Evolutionary conservation across 805 yeast genomes (phyloP).

Genomic region (Cyberlindnera euphorbiae): DNA sequence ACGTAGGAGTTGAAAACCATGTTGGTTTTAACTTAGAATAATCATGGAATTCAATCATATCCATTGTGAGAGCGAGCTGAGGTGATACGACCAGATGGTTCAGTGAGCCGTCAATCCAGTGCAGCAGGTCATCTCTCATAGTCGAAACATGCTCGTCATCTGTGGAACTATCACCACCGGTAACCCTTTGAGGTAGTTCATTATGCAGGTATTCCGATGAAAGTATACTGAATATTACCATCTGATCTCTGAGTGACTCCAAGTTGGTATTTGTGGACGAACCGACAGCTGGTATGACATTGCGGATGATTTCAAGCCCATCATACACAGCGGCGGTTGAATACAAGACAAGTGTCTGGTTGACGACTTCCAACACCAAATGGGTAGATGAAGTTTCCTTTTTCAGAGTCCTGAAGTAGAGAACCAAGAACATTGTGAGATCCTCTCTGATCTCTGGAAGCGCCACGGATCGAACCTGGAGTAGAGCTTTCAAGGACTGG

Average conservation of each 20-base stretch:
- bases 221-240: constrained; percentile 42
- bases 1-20: constrained; percentile 27
- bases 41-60: constrained; percentile 15
- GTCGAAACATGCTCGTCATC: no score
- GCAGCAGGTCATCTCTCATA: constrained; percentile 11
- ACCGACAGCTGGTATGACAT: constrained; percentile 35
- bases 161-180: no score
- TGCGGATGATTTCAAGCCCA: constrained; percentile 33
- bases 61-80: constrained; percentile 1
- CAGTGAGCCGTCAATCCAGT: constrained; percentile 14
- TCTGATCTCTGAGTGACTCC: constrained; percentile 38
- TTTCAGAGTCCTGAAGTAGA: constrained; percentile 20
- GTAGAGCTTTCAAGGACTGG: constrained; percentile 19
- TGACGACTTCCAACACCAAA: constrained; percentile 38
- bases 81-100: constrained; percentile 1
- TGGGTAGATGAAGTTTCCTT: constrained; percentile 30
- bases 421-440: constrained; percentile 17
- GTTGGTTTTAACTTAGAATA: neutral
- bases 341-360: constrained; percentile 36
- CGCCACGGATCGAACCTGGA: constrained; percentile 24
- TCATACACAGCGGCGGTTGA: constrained; percentile 26
- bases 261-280: constrained; percentile 37
- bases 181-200: constrained; percentile 17
- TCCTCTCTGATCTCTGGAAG: constrained; percentile 17
- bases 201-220: constrained; percentile 35